phyloP scores from a whole-genome alignment of 2,329 filamentous ascomycete species.

The Hysterium pulicare region DNA sequence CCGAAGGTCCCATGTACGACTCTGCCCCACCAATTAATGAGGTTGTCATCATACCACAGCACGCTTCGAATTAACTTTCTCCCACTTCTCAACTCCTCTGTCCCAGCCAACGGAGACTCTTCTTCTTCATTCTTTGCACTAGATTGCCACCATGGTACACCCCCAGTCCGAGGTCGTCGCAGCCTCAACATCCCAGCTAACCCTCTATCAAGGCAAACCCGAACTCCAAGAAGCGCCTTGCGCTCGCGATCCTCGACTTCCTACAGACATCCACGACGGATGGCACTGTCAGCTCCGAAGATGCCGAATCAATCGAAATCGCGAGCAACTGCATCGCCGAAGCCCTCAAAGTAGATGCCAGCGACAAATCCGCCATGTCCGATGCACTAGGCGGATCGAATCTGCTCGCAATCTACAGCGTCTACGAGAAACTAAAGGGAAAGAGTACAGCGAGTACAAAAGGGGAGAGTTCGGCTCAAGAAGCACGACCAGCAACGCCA shows the following conservation, averaged over 20 bases:
- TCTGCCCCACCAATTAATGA: too few relatives aligned
- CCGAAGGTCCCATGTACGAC: too few relatives aligned
- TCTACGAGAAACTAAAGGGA: constrained; percentile 91
- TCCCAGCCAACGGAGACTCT: too few relatives aligned
- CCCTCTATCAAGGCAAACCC: too few relatives aligned
- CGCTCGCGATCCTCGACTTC: constrained; percentile 96
- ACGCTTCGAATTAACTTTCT: too few relatives aligned
- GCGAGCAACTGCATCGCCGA: constrained; percentile 93
- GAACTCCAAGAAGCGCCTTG: constrained; percentile 81
- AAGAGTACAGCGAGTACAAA: constrained; percentile 52
- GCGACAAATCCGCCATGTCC: constrained; percentile 66
- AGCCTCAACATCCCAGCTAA: too few relatives aligned
- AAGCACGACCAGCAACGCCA: constrained; percentile 41
- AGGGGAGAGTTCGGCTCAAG: constrained; percentile 38
- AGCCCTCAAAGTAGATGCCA: constrained; percentile 90
- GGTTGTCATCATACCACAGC: too few relatives aligned
- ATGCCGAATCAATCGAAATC: constrained; percentile 90
- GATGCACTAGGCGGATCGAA: constrained; percentile 82
- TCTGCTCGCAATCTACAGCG: constrained; percentile 85
- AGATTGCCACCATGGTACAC: too few relatives aligned
- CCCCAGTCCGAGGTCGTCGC: too few relatives aligned
- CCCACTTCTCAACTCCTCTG: too few relatives aligned
- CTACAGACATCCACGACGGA: constrained; percentile 79
- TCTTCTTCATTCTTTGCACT: too few relatives aligned
- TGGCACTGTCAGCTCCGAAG: constrained; percentile 82